These are phyloP conservation scores for Ophiostoma fasciatum DNA, from an alignment of 2,329 filamentous ascomycete genomes.

Conservation along the genomic window DNA sequence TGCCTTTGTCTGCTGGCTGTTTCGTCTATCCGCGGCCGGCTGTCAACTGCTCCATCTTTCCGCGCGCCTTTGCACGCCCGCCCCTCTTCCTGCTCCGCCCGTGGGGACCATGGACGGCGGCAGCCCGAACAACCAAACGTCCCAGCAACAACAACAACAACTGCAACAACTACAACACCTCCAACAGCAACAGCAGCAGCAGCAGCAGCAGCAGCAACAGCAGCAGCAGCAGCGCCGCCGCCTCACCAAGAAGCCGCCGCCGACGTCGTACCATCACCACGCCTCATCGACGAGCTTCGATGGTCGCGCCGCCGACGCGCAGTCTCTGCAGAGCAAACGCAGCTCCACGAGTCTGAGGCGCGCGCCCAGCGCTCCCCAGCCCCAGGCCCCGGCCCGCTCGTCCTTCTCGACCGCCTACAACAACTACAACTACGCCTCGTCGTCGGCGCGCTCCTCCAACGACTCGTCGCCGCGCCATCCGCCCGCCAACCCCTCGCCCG, in stretches of 20 bases:
- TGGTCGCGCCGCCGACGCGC: slow-evolving; percentile 35
- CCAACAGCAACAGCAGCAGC: slow-evolving; percentile 9
- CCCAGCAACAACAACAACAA: no score
- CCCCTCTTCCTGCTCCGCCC: slow-evolving; percentile 5
- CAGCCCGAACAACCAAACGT: slow-evolving; percentile 21
- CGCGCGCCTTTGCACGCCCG: background rate
- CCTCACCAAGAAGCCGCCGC: slow-evolving; percentile 47
- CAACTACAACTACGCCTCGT: slow-evolving; percentile 35
- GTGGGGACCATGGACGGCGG: slow-evolving; percentile 28
- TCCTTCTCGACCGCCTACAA: slow-evolving; percentile 29
- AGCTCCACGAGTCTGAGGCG: slow-evolving; percentile 49
- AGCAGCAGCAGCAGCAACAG: slow-evolving; percentile 9
- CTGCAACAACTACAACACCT: slow-evolving; percentile 9
- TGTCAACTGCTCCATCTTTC: no score
- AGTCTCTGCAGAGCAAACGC: slow-evolving; percentile 45
- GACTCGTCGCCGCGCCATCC: slow-evolving; percentile 32
- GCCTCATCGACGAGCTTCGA: slow-evolving; percentile 36
- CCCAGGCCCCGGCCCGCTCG: no score
- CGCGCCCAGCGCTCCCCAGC: slow-evolving; percentile 43
- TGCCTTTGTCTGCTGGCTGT: no score
- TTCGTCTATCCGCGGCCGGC: no score
- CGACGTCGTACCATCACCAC: slow-evolving; percentile 30
- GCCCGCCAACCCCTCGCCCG: slow-evolving; percentile 31
- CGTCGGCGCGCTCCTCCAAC: no score
- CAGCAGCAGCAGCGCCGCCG: slow-evolving; percentile 30